Evolutionary conservation across 1,139 yeast genomes (phyloP), one percentile per base, ranked within the genome.

Genomic region (Geotrichum reessii): DNA sequence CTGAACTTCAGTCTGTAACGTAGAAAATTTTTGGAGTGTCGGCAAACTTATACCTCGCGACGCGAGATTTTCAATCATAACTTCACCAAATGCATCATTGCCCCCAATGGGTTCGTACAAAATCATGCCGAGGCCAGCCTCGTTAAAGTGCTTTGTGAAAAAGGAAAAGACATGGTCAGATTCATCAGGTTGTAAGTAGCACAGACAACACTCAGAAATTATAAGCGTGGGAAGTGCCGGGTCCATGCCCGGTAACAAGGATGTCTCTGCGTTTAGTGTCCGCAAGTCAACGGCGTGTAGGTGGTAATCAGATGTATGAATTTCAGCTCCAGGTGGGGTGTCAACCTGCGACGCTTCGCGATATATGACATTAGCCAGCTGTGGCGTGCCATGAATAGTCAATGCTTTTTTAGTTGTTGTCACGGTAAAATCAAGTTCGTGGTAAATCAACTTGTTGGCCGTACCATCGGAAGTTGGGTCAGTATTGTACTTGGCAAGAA

Each of bases 151-250:
- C 0, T 49, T 40, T 0, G 60, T 61, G 28, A 73, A 65, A 68
- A 73, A 71, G 1, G 72, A 63, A 7, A 93, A 72, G 8, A 90
- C 78, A 1, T 67, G 57, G 55, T 79, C 77, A 11, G 93, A 81
- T 31, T 81, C 83, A 1, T 72, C 71, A 0, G 88, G 84, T 3
- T 82, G 79, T 62, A 89, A 71, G 68, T 93, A 93, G 69, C 98
- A 93, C 37, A 93, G 76, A 53, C 92, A 92, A 73, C 98, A 93
- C 71, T 93, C 99, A 59, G 96, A 86, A 28, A 93, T 74, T 1
- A 92, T 73, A 9, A 93, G 69, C 0, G 97, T 90, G 0, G 95
- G 95, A 1, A 74, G 53, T 0, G 67, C 55, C 1, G 69, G 53
- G 58, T 78, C 78, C 42, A 84, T 64, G 3, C 70, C 71, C 1